Evolutionary conservation across 1,139 yeast genomes (phyloP), one percentile per base, ranked within the genome.

Genomic region (Saccharomyces pastorianus): DNA sequence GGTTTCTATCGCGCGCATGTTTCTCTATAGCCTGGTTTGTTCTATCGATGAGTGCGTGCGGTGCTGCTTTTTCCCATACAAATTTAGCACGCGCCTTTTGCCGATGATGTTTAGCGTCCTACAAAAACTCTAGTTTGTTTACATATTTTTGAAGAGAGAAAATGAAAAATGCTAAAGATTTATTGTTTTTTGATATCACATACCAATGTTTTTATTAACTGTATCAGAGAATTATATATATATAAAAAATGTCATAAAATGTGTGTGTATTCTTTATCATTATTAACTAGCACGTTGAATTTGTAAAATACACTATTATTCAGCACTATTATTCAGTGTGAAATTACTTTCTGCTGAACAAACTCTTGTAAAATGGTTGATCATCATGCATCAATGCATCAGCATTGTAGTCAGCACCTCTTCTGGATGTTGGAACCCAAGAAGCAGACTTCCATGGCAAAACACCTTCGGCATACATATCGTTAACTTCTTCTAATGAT

Each of bases 401-500:
- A 9, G 58, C 58, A 38, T 60, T 53, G 57, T 58, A 60, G 44
- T 52, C 54, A 27, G 56, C 59, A n/a, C 49, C 57, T 55, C 82
- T 69, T 76, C 59, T 59, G 48, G 57, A 56, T 17, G 61, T 57
- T 49, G 66, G 66, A 25, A 58, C 56, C 64, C 66, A 65, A 7
- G 49, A 46, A 14, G 64, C 32, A 32, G 81, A 75, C 56, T 73
- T 71, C 80, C 79, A 77, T 57, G 83, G 76, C 46, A 66, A 56
- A 44, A 73, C 68, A 47, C 69, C 70, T 34, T 61, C 64, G 20
- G 71, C 69, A 63, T 68, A 83, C 73, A 85, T 71, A 61, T 79
- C 82, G 69, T 83, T 87, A 59, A 84, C 85, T 64, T 84, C 85
- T 70, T 85, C 90, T 68, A 85, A 75, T 26, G 84, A 74, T 61